Conservation (phyloP, 768 basidiomycete genomes). For the Antrodiella citrinella region DNA sequence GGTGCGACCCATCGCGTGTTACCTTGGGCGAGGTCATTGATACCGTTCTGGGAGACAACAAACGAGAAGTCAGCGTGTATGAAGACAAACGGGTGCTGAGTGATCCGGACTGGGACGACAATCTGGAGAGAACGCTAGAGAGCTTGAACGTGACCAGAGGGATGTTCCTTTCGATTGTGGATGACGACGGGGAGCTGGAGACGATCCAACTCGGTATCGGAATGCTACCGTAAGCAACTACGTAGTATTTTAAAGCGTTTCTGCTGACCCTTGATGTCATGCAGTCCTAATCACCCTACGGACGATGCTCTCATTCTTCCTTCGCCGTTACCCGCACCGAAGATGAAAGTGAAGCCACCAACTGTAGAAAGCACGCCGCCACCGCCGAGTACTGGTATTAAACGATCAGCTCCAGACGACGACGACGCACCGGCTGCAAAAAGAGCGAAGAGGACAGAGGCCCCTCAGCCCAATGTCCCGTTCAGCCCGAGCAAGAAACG, state of each 20-base stretch:
- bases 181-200: constrained; percentile 74
- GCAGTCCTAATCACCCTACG: constrained; percentile 47
- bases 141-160: constrained; percentile 75
- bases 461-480: constrained; percentile 12
- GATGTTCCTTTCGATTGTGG: constrained; percentile 82
- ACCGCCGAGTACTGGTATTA: constrained; percentile 38
- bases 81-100: constrained; percentile 82
- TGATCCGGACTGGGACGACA: constrained; percentile 94
- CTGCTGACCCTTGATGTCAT: not conserved
- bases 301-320: constrained; percentile 58
- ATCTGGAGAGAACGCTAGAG: constrained; percentile 69
- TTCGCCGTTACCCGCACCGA: constrained; percentile 50
- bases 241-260: not conserved
- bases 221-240: constrained; percentile 57
- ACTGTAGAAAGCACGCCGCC: constrained; percentile 30
- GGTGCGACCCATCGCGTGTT: constrained; percentile 63
- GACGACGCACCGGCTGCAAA: constrained; percentile 46
- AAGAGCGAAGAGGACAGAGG: constrained; percentile 33
- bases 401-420: constrained; percentile 48
- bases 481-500: constrained; percentile 58
- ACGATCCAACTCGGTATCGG: constrained; percentile 68
- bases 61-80: constrained; percentile 69
- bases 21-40: constrained; percentile 68
- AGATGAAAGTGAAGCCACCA: constrained; percentile 27
- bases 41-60: constrained; percentile 49